Percentiles rank a stretch among this genome's conserved stretches.
Evolutionary conservation across 2,329 filamentous ascomycete species (phyloP).

Genomic region (Penicillium psychrosexuale): DNA sequence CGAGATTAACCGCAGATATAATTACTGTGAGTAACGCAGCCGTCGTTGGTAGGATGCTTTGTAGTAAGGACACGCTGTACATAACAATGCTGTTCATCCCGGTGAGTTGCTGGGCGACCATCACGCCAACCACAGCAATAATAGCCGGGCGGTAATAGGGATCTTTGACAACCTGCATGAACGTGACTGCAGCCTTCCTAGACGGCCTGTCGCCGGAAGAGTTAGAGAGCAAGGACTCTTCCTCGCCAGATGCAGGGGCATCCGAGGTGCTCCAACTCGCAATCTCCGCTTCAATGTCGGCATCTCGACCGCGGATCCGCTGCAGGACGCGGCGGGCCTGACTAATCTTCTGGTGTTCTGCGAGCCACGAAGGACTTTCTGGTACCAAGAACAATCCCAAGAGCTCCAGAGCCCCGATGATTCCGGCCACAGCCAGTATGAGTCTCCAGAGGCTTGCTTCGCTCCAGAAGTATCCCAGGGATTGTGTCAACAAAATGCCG

Average conservation of each 20-base stretch:
- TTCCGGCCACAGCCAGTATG: conserved; percentile 71
- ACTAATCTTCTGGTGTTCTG: conserved; percentile 59
- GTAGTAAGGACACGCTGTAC: conserved; percentile 91
- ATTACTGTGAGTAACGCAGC: conserved; percentile 81
- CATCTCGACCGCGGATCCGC: conserved; percentile 67
- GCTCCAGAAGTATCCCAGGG: conserved; percentile 83
- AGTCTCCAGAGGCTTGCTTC: conserved; percentile 75
- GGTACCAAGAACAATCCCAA: conserved; percentile 71
- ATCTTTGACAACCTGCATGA: conserved; percentile 63
- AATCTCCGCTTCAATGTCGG: conserved; percentile 71
- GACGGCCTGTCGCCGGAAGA: conserved; percentile 60
- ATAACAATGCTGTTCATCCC: conserved; percentile 98
- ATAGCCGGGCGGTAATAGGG: conserved; percentile 69
- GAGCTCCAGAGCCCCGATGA: conserved; percentile 65
- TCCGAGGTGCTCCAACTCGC: conserved; percentile 52
- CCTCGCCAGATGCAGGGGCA: conserved; percentile 52
- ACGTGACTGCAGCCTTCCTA: conserved; percentile 64
- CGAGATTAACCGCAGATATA: conserved; percentile 81
- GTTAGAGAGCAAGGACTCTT: conserved; percentile 63
- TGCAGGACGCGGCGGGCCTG: conserved; percentile 67
- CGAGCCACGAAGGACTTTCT: conserved; percentile 86
- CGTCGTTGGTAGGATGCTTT: conserved; percentile 73
- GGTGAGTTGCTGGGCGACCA: conserved; percentile 88
- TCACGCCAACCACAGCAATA: conserved; percentile 80
- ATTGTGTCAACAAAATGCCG: conserved; percentile 80